These are phyloP conservation scores for Friedmanniomyces simplex DNA, from an alignment of 495 filamentous ascomycete species.

Conservation along the genomic window DNA sequence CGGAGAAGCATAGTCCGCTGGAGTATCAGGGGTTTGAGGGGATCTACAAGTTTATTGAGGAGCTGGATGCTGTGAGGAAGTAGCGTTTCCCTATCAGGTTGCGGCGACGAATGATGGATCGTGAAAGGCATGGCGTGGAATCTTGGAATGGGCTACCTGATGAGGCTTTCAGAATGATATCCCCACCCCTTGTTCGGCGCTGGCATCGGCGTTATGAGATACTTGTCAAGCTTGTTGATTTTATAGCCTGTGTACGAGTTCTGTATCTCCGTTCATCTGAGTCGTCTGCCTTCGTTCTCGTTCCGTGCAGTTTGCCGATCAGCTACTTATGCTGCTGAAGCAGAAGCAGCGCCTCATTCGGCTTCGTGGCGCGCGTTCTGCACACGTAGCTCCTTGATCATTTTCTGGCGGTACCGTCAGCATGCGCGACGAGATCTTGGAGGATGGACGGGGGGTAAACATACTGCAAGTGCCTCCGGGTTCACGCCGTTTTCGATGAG, in stretches of 20 bases:
- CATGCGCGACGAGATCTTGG: background rate
- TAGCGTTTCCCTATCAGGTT: background rate
- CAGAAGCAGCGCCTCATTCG: background rate
- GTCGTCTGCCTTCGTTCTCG: no score
- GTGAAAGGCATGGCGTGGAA: background rate
- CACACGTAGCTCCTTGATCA: slow-evolving; percentile 27
- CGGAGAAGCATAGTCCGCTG: slow-evolving; percentile 30
- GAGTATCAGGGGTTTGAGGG: slow-evolving; percentile 76
- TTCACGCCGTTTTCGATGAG: slow-evolving; percentile 96
- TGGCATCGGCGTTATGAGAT: background rate
- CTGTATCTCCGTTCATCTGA: no score
- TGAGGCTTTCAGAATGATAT: slow-evolving; percentile 15
- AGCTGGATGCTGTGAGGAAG: slow-evolving; percentile 59
- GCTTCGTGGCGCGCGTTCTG: slow-evolving; percentile 19
- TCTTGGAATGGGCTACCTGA: background rate
- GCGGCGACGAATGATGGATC: no score
- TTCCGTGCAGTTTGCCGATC: no score
- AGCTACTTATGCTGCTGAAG: background rate
- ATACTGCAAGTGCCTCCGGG: slow-evolving; percentile 85
- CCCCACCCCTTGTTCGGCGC: slow-evolving; percentile 2
- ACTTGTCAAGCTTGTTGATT: background rate
- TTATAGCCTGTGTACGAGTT: no score
- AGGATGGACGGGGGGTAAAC: slow-evolving; percentile 23
- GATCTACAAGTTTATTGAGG: slow-evolving; percentile 76
- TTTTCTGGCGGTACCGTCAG: slow-evolving; percentile 21